A percentile compares a stretch with the other conserved stretches of the same genome.
These are phyloP conservation scores for Berkeleyomyces rouxiae DNA, from an alignment of 2,329 filamentous ascomycete species.

Conservation along the genomic window DNA sequence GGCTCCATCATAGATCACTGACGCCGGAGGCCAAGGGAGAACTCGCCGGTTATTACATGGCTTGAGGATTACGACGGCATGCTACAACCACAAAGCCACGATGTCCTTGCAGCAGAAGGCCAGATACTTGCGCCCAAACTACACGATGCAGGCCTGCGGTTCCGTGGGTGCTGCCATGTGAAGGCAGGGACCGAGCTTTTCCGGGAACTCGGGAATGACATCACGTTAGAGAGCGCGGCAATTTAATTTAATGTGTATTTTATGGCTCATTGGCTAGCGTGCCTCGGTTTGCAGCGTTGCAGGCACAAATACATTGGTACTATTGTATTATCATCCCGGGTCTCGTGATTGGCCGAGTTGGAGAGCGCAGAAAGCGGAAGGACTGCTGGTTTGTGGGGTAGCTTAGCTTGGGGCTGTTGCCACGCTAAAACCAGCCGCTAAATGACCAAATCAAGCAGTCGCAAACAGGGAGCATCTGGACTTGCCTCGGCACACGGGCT, in stretches of 20 bases:
- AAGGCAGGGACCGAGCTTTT: background rate
- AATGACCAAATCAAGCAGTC: background rate
- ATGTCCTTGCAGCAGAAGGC: too few relatives aligned
- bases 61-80: too few relatives aligned
- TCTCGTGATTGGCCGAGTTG: background rate
- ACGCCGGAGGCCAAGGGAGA: too few relatives aligned
- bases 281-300: background rate
- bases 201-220: background rate
- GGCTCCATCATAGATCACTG: too few relatives aligned
- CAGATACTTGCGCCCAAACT: too few relatives aligned
- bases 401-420: background rate
- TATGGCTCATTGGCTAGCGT: background rate
- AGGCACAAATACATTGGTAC: background rate
- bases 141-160: too few relatives aligned
- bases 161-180: background rate
- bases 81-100: too few relatives aligned
- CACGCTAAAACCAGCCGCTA: background rate
- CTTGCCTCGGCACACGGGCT: background rate
- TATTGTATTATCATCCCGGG: background rate
- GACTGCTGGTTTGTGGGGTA: too few relatives aligned
- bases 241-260: background rate
- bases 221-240: background rate
- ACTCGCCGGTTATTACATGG: too few relatives aligned
- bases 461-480: background rate
- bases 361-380: background rate